Conservation (phyloP, 495 filamentous ascomycete genomes). For the Gamarada debralockiae region DNA sequence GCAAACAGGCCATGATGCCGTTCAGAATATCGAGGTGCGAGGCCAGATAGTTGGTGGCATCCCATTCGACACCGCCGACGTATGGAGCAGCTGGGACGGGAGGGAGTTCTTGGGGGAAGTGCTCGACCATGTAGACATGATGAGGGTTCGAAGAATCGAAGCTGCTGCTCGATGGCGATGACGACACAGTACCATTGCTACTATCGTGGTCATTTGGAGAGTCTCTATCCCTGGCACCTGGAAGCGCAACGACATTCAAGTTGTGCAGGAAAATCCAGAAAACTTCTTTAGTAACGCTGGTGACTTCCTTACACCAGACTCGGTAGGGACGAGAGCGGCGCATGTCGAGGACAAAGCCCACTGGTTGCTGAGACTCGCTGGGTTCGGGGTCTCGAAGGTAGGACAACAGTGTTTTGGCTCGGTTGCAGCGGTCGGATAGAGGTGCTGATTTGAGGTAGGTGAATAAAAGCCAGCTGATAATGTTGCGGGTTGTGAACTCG, state of each 20-base stretch:
- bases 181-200: slow-evolving; percentile 7
- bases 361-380: slow-evolving; percentile 66
- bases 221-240: slow-evolving; percentile 19
- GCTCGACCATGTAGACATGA: slow-evolving; percentile 53
- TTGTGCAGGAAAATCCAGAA: slow-evolving; percentile 99
- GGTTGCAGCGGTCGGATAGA: slow-evolving; percentile 47
- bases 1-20: slow-evolving; percentile 80
- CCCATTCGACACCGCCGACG: slow-evolving; percentile 98
- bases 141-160: slow-evolving; percentile 14
- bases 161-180: slow-evolving; percentile 1
- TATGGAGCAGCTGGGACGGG: slow-evolving; percentile 94
- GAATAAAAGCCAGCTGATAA: slow-evolving; percentile 82
- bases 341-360: slow-evolving; percentile 87
- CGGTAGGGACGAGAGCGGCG: slow-evolving; percentile 83
- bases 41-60: slow-evolving; percentile 93
- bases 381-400: slow-evolving; percentile 82
- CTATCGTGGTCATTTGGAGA: slow-evolving; percentile 9
- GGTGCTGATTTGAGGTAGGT: slow-evolving; percentile 69
- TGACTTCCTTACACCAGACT: slow-evolving; percentile 89
- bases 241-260: slow-evolving; percentile 76
- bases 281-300: slow-evolving; percentile 92
- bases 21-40: slow-evolving; percentile 91
- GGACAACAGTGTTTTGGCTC: slow-evolving; percentile 64
- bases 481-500: slow-evolving; percentile 87
- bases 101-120: slow-evolving; percentile 85